These are phyloP conservation scores for Inga leiocalycina DNA, from an alignment of 306 rosid species.

Conservation along the genomic window DNA sequence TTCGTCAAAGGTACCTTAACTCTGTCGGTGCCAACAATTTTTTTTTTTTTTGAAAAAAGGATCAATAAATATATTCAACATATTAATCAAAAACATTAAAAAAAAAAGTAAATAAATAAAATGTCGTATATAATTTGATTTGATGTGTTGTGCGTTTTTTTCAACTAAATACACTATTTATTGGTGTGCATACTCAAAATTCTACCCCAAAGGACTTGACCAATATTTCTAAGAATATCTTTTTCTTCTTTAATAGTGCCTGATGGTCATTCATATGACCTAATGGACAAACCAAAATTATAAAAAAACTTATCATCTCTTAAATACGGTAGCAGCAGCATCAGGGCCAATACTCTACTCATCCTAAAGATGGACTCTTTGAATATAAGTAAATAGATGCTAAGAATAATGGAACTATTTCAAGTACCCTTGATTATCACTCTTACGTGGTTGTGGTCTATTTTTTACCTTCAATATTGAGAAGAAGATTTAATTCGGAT, in stretches of 20 bases:
- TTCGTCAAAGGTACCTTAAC: background rate
- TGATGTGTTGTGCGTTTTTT: background rate
- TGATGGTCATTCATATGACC: background rate
- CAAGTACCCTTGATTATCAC: background rate
- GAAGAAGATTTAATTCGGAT: too few relatives aligned
- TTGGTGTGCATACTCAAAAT: background rate
- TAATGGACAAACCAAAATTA: background rate
- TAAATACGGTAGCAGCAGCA: background rate
- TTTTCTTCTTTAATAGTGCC: background rate
- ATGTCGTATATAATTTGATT: background rate
- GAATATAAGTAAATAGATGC: background rate
- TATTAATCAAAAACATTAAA: background rate
- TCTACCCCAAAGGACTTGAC: background rate
- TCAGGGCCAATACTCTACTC: background rate
- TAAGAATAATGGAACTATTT: background rate
- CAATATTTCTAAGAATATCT: slow-evolving; percentile 29
- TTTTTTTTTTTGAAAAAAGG: too few relatives aligned
- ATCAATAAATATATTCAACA: background rate
- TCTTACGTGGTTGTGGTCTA: background rate
- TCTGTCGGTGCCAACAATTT: background rate
- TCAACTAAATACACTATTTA: background rate
- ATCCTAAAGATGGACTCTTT: background rate
- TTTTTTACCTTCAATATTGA: background rate
- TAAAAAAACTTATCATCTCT: background rate
- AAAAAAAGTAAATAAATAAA: background rate